A percentile compares a stretch with the other conserved stretches of the same genome.
These are phyloP conservation scores for Citrus mangshanensis DNA, from an alignment of 345 rosid genomes.

Conservation along the genomic window DNA sequence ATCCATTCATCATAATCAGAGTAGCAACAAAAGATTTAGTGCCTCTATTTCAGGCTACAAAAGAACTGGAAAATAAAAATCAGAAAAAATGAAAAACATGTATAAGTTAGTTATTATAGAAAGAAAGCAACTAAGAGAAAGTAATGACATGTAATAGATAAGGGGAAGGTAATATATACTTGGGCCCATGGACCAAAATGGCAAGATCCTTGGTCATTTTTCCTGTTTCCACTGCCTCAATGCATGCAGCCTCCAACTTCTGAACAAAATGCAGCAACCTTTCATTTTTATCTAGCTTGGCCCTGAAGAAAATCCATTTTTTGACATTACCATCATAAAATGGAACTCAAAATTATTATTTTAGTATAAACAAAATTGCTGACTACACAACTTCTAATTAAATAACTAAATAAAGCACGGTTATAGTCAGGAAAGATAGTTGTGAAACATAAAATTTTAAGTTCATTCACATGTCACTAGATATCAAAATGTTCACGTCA, in stretches of 20 bases:
- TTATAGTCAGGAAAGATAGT: not conserved
- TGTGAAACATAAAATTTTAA: not conserved
- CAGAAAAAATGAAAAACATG: too few relatives aligned
- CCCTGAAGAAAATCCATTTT: constrained; percentile 40
- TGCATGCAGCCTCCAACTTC: constrained; percentile 85
- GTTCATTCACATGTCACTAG: not conserved
- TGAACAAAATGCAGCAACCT: constrained; percentile 66
- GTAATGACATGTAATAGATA: not conserved
- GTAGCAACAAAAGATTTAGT: not conserved
- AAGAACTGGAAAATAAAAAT: not conserved
- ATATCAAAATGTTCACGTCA: not conserved
- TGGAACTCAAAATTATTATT: not conserved
- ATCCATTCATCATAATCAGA: not conserved
- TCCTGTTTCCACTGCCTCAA: constrained; percentile 81
- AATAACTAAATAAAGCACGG: not conserved
- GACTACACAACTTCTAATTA: not conserved
- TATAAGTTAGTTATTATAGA: not conserved
- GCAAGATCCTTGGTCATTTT: constrained; percentile 99
- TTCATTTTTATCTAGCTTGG: constrained; percentile 79
- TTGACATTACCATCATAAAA: not conserved
- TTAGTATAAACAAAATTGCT: not conserved
- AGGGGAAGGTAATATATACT: constrained; percentile 36
- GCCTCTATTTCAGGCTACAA: not conserved
- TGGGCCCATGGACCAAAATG: constrained; percentile 72
- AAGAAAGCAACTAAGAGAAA: not conserved